Evolutionary conservation across 2,329 filamentous ascomycete species (phyloP), one percentile per base, ranked within the genome.

Genomic region (Colletotrichum camelliae): DNA sequence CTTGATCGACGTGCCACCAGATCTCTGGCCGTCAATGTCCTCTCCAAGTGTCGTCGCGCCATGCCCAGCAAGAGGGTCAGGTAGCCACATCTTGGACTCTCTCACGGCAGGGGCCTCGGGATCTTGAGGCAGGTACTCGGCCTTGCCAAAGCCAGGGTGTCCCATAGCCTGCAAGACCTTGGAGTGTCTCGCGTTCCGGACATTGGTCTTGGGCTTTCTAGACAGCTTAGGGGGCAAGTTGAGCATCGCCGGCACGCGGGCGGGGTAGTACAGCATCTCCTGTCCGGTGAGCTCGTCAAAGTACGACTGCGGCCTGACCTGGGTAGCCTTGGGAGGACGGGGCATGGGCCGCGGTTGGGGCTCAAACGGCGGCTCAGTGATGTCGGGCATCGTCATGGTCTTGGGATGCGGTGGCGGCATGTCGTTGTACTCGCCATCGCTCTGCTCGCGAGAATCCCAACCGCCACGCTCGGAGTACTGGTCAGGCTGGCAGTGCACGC

Each of bases 191-290:
- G 93, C 90, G 72, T 95, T 93, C 71, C 93, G 90, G 7, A 92
- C 89, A 12, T 89, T 86, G 4, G 91, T 86, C 69, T 93, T 91
- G 10, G 94, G 92, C 68, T 92, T 90, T 80, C 93, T 94, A 1
- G 96, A 98, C 67, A 98, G 87, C 80, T 95, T 94, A 60, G 96
- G 95, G 1, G 97, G 97, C 15, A 99, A 87, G 80, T 98, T 98
- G 73, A 99, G 89, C 93, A 98, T 96, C 77, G 94, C 93, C 4
- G 97, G 97, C 4, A 99, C 97, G 1, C 95, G 96, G 4, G 97
- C 97, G 16, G 97, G 97, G 83, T 99, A 99, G 85, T 94, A 98
- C 12, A 98, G 92, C 95, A 98, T 98, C 79, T 93, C 89, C 78
- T 96, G 92, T 6, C 92, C 93, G 2, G 93, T 93, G 31, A 89